A percentile compares a stretch with the other conserved stretches of the same genome.
These are phyloP conservation scores for Fusarium euwallaceae DNA, from an alignment of 2,329 filamentous ascomycete species.

Conservation along the genomic window DNA sequence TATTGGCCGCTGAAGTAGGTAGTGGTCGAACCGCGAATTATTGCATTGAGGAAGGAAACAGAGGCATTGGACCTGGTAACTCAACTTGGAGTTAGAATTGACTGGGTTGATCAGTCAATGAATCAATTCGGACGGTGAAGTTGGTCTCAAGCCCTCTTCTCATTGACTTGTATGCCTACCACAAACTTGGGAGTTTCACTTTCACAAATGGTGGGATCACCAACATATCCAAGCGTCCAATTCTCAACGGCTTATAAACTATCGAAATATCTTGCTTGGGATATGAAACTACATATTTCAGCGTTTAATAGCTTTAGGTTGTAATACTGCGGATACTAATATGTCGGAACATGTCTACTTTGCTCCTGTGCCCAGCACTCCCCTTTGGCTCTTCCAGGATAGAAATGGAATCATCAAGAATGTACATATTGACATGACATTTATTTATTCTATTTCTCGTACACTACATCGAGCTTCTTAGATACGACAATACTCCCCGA, in stretches of 20 bases:
- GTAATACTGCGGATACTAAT: not conserved
- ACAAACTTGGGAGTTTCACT: not conserved
- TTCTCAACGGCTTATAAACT: not conserved
- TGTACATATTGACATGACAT: not conserved
- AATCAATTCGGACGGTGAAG: not conserved
- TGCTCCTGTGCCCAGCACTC: not conserved
- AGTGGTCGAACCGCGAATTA: no score
- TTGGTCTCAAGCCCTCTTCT: not conserved
- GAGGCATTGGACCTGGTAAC: not conserved
- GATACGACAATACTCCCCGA: not conserved
- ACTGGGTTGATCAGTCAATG: not conserved
- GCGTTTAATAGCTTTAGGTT: not conserved
- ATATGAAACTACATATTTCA: not conserved
- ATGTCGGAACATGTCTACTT: not conserved
- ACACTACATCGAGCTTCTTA: not conserved
- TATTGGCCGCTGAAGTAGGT: no score
- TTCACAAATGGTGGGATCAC: not conserved
- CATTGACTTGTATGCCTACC: not conserved
- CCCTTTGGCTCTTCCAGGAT: not conserved
- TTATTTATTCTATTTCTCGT: constrained; percentile 1
- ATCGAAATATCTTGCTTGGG: not conserved
- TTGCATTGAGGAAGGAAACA: not conserved
- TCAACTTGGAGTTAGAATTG: not conserved
- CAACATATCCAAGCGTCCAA: not conserved
- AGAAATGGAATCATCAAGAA: not conserved